Base-by-base conservation (phyloP, 2,329 filamentous ascomycete species). In the Emergomyces orientalis region DNA sequence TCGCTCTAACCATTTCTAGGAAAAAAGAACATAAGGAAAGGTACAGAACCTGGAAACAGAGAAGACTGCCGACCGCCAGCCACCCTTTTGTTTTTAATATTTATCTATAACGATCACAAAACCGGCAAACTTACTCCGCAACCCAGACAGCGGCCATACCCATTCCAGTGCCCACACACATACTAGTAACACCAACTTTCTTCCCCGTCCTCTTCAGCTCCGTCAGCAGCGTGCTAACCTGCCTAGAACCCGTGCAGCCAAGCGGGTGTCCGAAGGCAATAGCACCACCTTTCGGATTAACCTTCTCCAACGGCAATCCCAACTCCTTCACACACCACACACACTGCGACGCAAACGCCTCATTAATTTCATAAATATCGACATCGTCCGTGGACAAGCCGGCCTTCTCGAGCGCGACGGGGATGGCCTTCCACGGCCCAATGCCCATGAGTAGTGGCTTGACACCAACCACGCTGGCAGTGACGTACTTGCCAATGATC, bases 291-390 rank as follows among this genome's bases (percentile, higher is more conserved):
- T 97, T 96, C 71, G 93, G 93, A 81, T 97, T 97, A 73, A 99
- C 86, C 84, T 97, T 97, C 68, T 90, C 87, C 65, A 82, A 74
- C 61, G 91, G 89, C 34, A 99, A 79, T 54, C 88, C 88, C 27
- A 99, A 84, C 81, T 97, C 87, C 71, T 94, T 90, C 66, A 90
- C 86, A 77, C 91, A 97, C 89, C 89, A 97, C 68, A 97, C 77
- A 77, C 91, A 96, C 83, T 97, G 93, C 67, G 86, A 90, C 39
- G 94, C 94, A 76, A 99, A 99, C 0, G 94, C 94, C 84, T 99
- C 94, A 81, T 99, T 99, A 83, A 99, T 97, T 84, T 99, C 94
- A 73, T 85, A 97, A 73, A 97, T 93, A 75, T 97, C 94, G 37
- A 99, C 91, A 69, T 97, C 93, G 63, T 96, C 88, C 77, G 88